Evolutionary conservation across 148 eudicot genomes (phyloP).

Genomic region (Persicaria maculosa): DNA sequence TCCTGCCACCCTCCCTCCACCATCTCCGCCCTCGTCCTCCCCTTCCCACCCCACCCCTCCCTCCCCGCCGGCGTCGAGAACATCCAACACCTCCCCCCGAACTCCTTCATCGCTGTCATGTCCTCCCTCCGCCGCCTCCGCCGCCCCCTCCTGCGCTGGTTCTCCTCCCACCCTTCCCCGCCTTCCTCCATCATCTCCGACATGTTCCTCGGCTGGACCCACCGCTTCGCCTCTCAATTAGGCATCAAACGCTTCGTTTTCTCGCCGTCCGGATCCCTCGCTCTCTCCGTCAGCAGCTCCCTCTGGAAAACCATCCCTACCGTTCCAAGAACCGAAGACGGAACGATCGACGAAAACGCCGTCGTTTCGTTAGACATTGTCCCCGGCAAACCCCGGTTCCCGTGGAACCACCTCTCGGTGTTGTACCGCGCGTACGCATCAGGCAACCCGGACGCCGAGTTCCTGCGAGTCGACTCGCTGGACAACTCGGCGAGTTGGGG

Average conservation of each 20-base stretch:
- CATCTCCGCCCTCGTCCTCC: constrained; percentile 35
- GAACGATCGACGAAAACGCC: constrained; percentile 9
- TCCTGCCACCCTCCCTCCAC: constrained; percentile 37
- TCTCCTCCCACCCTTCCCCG: constrained; percentile 35
- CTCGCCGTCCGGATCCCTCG: constrained; percentile 31
- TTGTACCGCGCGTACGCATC: constrained; percentile 23
- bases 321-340: background rate
- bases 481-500: constrained; percentile 29
- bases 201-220: constrained; percentile 62
- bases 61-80: constrained; percentile 39
- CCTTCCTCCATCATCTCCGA: constrained; percentile 60
- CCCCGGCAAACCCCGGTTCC: constrained; percentile 28
- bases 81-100: constrained; percentile 37
- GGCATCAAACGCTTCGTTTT: constrained; percentile 26
- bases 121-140: constrained; percentile 32
- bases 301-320: constrained; percentile 28
- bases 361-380: constrained; percentile 12
- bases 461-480: constrained; percentile 10
- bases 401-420: constrained; percentile 35
- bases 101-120: constrained; percentile 28
- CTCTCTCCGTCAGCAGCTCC: constrained; percentile 16
- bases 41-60: constrained; percentile 49
- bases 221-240: constrained; percentile 22
- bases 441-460: constrained; percentile 28
- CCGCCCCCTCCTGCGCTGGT: constrained; percentile 41